Base-by-base conservation (phyloP, 208 protist species). In the Leishmania gerbilli region DNA sequence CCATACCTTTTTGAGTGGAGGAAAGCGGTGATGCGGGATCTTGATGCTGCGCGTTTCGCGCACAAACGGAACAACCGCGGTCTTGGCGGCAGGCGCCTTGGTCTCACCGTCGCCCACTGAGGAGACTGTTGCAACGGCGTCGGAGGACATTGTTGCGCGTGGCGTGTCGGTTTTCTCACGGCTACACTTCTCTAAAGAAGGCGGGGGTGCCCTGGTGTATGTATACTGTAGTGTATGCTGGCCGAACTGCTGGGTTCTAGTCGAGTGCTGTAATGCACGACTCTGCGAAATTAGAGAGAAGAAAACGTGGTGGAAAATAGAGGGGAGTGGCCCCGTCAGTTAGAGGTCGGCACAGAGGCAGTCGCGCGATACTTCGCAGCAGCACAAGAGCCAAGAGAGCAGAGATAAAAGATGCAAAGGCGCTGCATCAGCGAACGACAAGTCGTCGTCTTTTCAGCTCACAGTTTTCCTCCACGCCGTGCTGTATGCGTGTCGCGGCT, bases 1-100 rank as follows among this genome's bases (percentile, higher is more conserved):
- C 99, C 99, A 99, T 19, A 99, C 89, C 76, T 98, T 94, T 92
- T 99, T 99, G 37, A 99, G 92, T 27, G 99, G 97, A 13, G 98
- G 98, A 79, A 99, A 99, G 83, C 99, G 93, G 87, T 99, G 98
- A 53, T 95, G 87, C 37, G 99, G 99, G 40, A 99, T 97, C 79
- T 96, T 94, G 45, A 98, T 88, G 68, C 82, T 92, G 62, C 95
- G 95, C 51, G 81, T 88, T 74, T 98, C 93, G 7, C 91, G 87
- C 58, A 89, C 83, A 74, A 96, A 95, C 34, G 84, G 31, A 27
- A 51, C 64, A 58, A 31, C 31, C 9, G 80, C 24, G 49, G 71
- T 67, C 79, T 85, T 87, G 51, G 71, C 53, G 49, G 71, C 53
- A 9, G 47, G 58, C 31, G 42, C 47, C 55, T 64, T 75, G 21